A percentile compares a stretch with the other conserved stretches of the same genome.
These are phyloP conservation scores for Globisporangium lucens DNA, from an alignment of 352 stramenopile genomes.

Conservation along the genomic window DNA sequence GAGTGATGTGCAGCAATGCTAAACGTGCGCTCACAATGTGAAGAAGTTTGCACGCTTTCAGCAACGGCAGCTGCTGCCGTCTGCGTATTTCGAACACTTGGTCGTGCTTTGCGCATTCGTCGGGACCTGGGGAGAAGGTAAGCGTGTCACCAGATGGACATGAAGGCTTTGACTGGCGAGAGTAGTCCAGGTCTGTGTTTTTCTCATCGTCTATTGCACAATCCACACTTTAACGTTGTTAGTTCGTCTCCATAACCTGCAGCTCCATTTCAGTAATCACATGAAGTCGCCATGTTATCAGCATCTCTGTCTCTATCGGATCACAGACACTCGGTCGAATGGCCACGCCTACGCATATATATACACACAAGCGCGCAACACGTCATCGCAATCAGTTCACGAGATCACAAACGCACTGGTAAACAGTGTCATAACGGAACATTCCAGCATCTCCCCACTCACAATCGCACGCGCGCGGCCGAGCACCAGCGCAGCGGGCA, in stretches of 20 bases:
- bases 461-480: slow-evolving; percentile 73
- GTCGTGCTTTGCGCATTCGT: too few species aligned
- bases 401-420: not conserved
- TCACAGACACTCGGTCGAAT: slow-evolving; percentile 15
- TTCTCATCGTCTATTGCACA: not conserved
- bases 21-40: too few species aligned
- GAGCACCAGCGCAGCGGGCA: slow-evolving; percentile 86
- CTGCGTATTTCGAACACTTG: too few species aligned
- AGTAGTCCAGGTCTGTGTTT: too few species aligned
- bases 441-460: slow-evolving; percentile 20
- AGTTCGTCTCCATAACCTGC: not conserved
- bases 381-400: not conserved
- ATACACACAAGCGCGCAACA: not conserved
- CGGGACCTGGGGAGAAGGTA: too few species aligned
- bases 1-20: too few species aligned
- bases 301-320: slow-evolving; percentile 19
- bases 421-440: not conserved
- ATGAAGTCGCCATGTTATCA: not conserved
- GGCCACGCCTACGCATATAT: slow-evolving; percentile 17
- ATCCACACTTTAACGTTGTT: not conserved
- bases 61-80: too few species aligned
- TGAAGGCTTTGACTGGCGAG: too few species aligned
- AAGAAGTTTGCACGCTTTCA: too few species aligned
- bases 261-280: not conserved
- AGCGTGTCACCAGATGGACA: too few species aligned